Base-by-base conservation (phyloP, 805 yeast genomes). In the Saccharomycopsis oosterbeekiorum region DNA sequence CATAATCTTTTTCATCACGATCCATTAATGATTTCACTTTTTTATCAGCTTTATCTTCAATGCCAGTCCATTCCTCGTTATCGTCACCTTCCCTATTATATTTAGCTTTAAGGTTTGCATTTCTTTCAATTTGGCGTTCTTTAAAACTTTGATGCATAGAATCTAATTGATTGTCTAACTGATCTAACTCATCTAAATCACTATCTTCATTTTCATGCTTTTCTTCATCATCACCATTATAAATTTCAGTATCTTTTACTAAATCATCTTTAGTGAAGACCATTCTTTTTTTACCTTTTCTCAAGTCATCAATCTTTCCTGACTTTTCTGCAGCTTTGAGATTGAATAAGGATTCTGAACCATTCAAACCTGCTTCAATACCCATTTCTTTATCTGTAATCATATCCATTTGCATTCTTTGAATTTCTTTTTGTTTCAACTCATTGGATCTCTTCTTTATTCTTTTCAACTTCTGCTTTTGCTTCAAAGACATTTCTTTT, bases 401-500 rank as follows among this genome's bases (percentile, higher is more conserved):
- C 97, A 94, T 92, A 73, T 89, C 89, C 93, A 94, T 86, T 75
- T 94, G 97, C 88, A 90, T 86, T 76, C 98, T 83, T 57, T 81
- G 78, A 56, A 93, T 82, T 70, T 93, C 97, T 73, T 88, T 89
- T 71, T 90, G 97, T 69, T 89, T 90, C 65, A 73, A 66, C 74
- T 92, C 97, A 71, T 94, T 91, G 60, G 82, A 81, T 67, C 79
- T 84, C 72, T 97, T 85, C 73, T 85, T 89, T 67, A 87, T 96
- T 70, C 97, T 84, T 73, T 86, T 92, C 56, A 74, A 75, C 67
- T 84, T 83, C 65, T 84, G 79, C 67, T 83, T 80, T 66, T 88
- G 90, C 67, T 82, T 88, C 36, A 84, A 90, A 60, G 84, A 80
- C 67, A 92, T 74, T n/a, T 80, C 83, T 47, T 82, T 84, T 61